These are phyloP conservation scores for Clavaria fumosa DNA, from an alignment of 768 basidiomycete species.

Conservation along the genomic window DNA sequence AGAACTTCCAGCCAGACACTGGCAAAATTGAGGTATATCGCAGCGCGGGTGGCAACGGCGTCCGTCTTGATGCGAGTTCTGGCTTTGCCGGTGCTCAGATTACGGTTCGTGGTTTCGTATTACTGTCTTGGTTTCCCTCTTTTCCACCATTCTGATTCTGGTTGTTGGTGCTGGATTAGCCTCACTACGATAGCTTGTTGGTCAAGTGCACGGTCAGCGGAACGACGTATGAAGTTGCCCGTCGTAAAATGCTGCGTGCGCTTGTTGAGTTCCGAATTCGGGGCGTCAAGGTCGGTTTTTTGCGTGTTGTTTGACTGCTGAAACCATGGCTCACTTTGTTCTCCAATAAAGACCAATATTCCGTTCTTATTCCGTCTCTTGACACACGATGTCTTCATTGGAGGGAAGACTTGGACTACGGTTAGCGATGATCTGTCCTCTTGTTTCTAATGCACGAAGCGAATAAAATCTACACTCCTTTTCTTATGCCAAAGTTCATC, in stretches of 20 bases:
- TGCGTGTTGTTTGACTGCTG: neutral
- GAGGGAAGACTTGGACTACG: conserved; percentile 97
- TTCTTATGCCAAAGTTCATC: conserved; percentile 91
- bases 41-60: conserved; percentile 96
- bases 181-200: conserved; percentile 94
- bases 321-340: neutral
- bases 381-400: conserved; percentile 92
- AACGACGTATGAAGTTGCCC: conserved; percentile 95
- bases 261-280: conserved; percentile 99
- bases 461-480: neutral
- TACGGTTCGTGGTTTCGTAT: conserved; percentile 48
- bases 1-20: conserved; percentile 91
- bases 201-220: conserved; percentile 95
- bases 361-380: conserved; percentile 97
- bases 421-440: conserved; percentile 21
- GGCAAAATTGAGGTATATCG: conserved; percentile 99
- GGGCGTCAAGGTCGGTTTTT: conserved; percentile 70
- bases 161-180: conserved; percentile 29
- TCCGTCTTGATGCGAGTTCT: conserved; percentile 90
- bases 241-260: conserved; percentile 97
- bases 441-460: neutral
- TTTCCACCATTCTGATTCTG: neutral
- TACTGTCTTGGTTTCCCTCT: neutral
- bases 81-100: conserved; percentile 99
- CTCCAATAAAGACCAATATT: conserved; percentile 98